Evolutionary conservation across 148 eudicot species (phyloP).

Genomic region (Silene uniflora): DNA sequence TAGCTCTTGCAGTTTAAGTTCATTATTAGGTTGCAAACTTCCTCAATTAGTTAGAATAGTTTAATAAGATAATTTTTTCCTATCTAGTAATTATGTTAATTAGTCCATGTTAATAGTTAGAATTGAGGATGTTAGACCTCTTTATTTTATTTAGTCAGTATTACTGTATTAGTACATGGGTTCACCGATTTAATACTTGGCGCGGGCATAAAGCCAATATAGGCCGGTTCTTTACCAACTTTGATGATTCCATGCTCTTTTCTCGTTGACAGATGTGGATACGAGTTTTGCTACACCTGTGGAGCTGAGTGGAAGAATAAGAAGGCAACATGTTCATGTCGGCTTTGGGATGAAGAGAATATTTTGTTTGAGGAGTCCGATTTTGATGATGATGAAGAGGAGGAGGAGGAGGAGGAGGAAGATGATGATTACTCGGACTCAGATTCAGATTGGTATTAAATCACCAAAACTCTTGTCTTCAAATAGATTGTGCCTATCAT

Average conservation of each 20-base stretch:
- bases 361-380: slow-evolving; percentile 31
- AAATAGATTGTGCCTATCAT: background rate
- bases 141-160: background rate
- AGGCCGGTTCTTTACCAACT: background rate
- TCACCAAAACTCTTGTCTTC: background rate
- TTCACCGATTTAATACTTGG: background rate
- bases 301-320: slow-evolving; percentile 54
- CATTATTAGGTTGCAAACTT: too few species aligned
- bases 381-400: slow-evolving; percentile 22
- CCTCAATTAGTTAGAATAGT: too few species aligned
- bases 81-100: too few species aligned
- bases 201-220: background rate
- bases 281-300: slow-evolving; percentile 56
- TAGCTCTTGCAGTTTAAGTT: too few species aligned
- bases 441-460: slow-evolving; percentile 15
- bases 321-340: slow-evolving; percentile 51
- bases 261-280: slow-evolving; percentile 40
- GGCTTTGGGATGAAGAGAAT: slow-evolving; percentile 44
- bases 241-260: background rate
- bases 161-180: background rate
- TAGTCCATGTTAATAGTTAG: background rate
- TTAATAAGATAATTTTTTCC: too few species aligned
- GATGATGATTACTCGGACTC: slow-evolving; percentile 26
- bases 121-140: background rate
- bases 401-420: slow-evolving; percentile 24